phyloP scores from a whole-genome alignment of 208 protist species.

The Trypanosoma avium region DNA sequence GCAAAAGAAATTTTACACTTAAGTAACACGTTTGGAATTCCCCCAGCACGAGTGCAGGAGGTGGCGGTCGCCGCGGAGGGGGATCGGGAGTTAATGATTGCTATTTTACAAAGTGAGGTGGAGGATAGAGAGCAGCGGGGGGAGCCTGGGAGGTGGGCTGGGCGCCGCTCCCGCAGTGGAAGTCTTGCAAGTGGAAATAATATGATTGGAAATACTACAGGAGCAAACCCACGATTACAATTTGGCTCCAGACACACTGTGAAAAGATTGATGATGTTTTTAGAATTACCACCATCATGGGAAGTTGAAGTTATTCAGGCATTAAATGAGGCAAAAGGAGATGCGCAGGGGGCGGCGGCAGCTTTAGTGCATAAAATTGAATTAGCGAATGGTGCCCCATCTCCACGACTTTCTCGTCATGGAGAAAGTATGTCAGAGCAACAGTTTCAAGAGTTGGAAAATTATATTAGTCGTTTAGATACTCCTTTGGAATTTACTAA shows the following conservation, averaged over 20 bases:
- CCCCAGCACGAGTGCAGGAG: conserved; percentile 49
- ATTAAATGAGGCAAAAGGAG: conserved; percentile 65
- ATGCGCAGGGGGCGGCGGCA: conserved; percentile 49
- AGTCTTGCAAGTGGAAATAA: no score
- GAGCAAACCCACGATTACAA: conserved; percentile 23
- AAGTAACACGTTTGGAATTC: conserved; percentile 36
- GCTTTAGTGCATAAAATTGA: conserved; percentile 35
- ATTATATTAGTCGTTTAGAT: conserved; percentile 26
- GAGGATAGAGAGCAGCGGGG: conserved; percentile 28
- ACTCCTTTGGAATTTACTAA: conserved; percentile 23
- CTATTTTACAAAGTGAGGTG: conserved; percentile 53
- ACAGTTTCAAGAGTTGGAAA: conserved; percentile 33
- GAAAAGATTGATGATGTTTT: conserved; percentile 47
- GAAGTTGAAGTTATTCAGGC: conserved; percentile 54
- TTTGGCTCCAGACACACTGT: conserved; percentile 65
- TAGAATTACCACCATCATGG: conserved; percentile 45
- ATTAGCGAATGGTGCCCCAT: conserved; percentile 21
- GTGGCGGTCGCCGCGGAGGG: conserved; percentile 58
- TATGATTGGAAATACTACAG: no score
- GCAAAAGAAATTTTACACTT: conserved; percentile 50
- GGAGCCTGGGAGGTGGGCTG: conserved; percentile 17
- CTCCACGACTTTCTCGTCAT: conserved; percentile 6
- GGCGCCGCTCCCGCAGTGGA: conserved; percentile 3
- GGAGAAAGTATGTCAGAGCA: conserved; percentile 29
- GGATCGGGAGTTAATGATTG: conserved; percentile 56